Percentiles rank a stretch among this genome's conserved stretches.
Evolutionary conservation across 176 grass and related monocot genomes (phyloP).

Genomic region (Carex cristatella): DNA sequence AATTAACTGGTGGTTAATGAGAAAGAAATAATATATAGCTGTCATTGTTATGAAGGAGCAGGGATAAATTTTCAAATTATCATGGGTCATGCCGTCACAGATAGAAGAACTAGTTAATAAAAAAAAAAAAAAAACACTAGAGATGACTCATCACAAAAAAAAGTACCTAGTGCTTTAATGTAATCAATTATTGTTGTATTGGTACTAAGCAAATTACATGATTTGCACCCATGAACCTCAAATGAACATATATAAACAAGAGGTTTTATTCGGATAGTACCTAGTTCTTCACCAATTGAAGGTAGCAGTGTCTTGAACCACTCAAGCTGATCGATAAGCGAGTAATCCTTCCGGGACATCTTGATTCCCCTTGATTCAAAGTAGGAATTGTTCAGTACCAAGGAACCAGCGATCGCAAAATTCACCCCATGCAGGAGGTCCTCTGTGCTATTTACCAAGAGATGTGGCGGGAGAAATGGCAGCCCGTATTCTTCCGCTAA

Average conservation of each 20-base stretch:
- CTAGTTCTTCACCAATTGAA: constrained; percentile 10
- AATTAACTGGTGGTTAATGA: too few species aligned
- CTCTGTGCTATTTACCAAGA: constrained; percentile 26
- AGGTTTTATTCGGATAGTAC: background rate
- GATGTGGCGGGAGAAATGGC: constrained; percentile 35
- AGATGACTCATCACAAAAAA: background rate
- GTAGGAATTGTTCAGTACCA: constrained; percentile 51
- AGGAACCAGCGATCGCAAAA: constrained; percentile 78
- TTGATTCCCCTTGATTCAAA: constrained; percentile 48
- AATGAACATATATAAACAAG: background rate
- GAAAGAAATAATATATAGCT: too few species aligned
- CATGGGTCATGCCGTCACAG: background rate
- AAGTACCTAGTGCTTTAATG: background rate
- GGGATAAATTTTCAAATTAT: too few species aligned
- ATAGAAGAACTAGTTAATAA: background rate
- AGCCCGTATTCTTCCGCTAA: constrained; percentile 27
- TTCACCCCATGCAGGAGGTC: constrained; percentile 63
- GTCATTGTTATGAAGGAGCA: too few species aligned
- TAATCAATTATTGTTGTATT: background rate
- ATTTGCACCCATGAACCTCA: background rate
- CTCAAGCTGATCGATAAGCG: constrained; percentile 52
- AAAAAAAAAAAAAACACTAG: too few species aligned
- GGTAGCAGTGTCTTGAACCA: constrained; percentile 68
- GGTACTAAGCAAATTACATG: background rate
- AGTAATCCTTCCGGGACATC: constrained; percentile 38